phyloP scores from a whole-genome alignment of 192 early-diverging fungal genomes.

The Coemansia sp. region DNA sequence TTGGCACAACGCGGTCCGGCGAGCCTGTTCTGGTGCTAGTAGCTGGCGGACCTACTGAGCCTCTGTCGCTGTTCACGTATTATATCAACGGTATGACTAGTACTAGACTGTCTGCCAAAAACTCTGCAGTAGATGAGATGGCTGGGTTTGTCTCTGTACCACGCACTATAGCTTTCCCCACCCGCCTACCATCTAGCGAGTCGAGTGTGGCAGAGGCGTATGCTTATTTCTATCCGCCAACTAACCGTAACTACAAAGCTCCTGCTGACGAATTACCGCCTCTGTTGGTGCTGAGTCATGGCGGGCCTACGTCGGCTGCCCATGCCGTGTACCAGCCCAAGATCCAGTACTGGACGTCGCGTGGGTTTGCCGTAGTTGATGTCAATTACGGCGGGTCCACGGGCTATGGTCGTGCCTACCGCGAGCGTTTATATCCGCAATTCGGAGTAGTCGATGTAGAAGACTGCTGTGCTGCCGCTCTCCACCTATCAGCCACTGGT shows the following conservation, averaged over 20 bases:
- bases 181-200: constrained; percentile 36
- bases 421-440: constrained; percentile 70
- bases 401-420: constrained; percentile 74
- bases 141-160: constrained; percentile 66
- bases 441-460: constrained; percentile 81
- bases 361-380: constrained; percentile 74
- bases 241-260: constrained; percentile 61
- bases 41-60: constrained; percentile 38
- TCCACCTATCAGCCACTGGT: constrained; percentile 61
- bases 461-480: constrained; percentile 75
- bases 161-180: constrained; percentile 65
- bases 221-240: constrained; percentile 67
- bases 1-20: constrained; percentile 32
- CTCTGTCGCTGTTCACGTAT: constrained; percentile 39
- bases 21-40: constrained; percentile 41
- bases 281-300: constrained; percentile 71
- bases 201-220: constrained; percentile 41
- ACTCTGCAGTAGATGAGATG: neutral
- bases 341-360: constrained; percentile 78
- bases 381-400: constrained; percentile 83
- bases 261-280: constrained; percentile 65
- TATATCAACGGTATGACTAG: constrained; percentile 29
- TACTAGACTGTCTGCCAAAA: neutral
- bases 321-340: constrained; percentile 47
- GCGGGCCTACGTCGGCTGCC: constrained; percentile 66